These are phyloP conservation scores for Heracleum sosnowskyi DNA, from an alignment of 129 eudicot genomes.

Conservation along the genomic window DNA sequence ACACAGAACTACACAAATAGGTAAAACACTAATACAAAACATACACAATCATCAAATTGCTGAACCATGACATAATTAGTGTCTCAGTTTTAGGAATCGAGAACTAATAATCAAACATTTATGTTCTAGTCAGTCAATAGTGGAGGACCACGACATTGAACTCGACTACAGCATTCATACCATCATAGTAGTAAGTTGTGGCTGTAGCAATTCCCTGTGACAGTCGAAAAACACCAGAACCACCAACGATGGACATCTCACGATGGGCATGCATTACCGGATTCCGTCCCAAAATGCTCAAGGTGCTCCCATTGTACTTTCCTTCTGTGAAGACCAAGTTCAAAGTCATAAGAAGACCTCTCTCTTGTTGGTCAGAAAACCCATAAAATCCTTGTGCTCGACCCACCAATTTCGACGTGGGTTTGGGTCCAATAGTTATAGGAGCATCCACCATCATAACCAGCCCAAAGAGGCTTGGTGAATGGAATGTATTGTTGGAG, in stretches of 20 bases:
- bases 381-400: constrained; percentile 49
- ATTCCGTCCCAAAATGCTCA: constrained; percentile 24
- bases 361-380: constrained; percentile 23
- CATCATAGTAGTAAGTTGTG: background rate
- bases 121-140: background rate
- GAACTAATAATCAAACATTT: background rate
- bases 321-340: constrained; percentile 31
- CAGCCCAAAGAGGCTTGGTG: background rate
- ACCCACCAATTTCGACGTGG: constrained; percentile 33
- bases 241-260: constrained; percentile 36
- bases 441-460: background rate
- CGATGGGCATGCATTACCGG: background rate
- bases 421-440: constrained; percentile 18
- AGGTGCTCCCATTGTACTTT: constrained; percentile 20
- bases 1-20: too few species aligned
- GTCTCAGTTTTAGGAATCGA: background rate
- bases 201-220: constrained; percentile 11
- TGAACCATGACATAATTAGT: background rate
- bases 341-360: constrained; percentile 27
- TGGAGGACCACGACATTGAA: background rate
- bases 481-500: background rate
- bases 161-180: background rate
- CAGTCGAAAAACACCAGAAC: constrained; percentile 27
- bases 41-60: too few species aligned
- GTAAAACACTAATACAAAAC: too few species aligned